These are phyloP conservation scores for Silene uniflora DNA, from an alignment of 148 eudicot genomes.

Conservation along the genomic window DNA sequence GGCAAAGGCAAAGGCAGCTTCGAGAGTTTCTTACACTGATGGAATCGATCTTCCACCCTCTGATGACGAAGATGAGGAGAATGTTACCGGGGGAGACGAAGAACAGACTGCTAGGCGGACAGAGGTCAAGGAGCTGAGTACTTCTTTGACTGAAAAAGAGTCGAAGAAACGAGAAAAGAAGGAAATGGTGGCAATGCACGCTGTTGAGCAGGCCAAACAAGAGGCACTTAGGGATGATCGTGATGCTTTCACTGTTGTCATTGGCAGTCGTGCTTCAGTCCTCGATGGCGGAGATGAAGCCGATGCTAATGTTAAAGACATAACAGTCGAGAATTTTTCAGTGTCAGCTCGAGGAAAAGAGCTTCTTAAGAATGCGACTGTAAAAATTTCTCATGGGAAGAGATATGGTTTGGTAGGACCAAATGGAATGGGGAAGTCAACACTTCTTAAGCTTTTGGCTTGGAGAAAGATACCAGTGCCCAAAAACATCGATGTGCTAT, in stretches of 20 bases:
- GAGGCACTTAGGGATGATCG: conserved; percentile 60
- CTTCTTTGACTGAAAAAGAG: conserved; percentile 44
- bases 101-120: conserved; percentile 21
- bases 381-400: conserved; percentile 64
- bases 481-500: conserved; percentile 60
- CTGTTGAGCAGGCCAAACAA: conserved; percentile 40
- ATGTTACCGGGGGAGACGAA: conserved; percentile 28
- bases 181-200: conserved; percentile 42
- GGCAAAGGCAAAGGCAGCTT: conserved; percentile 44
- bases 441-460: conserved; percentile 62
- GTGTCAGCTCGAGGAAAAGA: conserved; percentile 72
- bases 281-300: conserved; percentile 62
- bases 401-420: conserved; percentile 72
- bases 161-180: conserved; percentile 60
- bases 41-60: conserved; percentile 66
- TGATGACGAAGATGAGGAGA: conserved; percentile 46
- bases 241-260: conserved; percentile 65
- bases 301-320: conserved; percentile 62
- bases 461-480: conserved; percentile 80
- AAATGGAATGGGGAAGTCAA: conserved; percentile 70
- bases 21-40: conserved; percentile 38
- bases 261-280: conserved; percentile 51
- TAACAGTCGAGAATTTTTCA: conserved; percentile 53
- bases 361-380: conserved; percentile 52
- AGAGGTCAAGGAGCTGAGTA: conserved; percentile 29